Evolutionary conservation across 371 early-diverging fungal species (phyloP), one percentile per base, ranked within the genome.

Genomic region (Funneliformis caledonium): DNA sequence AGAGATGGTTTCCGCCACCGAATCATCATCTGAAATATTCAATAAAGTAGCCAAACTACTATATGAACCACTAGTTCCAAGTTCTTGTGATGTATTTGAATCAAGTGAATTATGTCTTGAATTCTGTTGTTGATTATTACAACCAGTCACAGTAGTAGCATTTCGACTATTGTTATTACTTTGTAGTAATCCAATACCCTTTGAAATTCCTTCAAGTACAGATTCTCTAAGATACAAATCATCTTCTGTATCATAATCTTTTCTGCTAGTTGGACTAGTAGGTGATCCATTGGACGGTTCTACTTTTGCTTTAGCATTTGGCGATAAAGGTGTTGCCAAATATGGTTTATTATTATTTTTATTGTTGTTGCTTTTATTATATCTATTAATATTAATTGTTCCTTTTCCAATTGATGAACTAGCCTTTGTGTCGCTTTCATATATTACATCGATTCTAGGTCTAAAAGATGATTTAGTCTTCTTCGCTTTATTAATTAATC

Each of bases 121-220:
- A 80, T 81, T 82, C 76, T 75, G 82, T 82, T 11, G 82, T 78
- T 22, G 82, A 82, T 64, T 33, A 76, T 14, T 76, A 52, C 56
- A 16, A 64, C 4, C 19, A 14, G 2, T 19, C 6, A 22, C 22
- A 45, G 77, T 81, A n/a, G 67, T 64, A 37, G 72, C 52, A 64
- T 61, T 82, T 59, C 26, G n/a, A 52, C 76, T 56, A n/a, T 82
- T 81, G 12, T 78, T 72, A 56, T 83, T 77, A 37, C 83, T 72
- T 76, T 86, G 86, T 5, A 86, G 80, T 43, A 91, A 83, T 19
- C 92, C 92, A 70, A 92, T 88, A 37, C 88, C 83, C 56, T 88
- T 82, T 6, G 93, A 87, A 16, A 95, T 86, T 81, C 93, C 92
- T 14, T 85, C 88, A 84, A 93, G 89, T 7, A 95, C 90, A 4